phyloP scores from a whole-genome alignment of 192 early-diverging fungal species.

The Radiomyces spectabilis region DNA sequence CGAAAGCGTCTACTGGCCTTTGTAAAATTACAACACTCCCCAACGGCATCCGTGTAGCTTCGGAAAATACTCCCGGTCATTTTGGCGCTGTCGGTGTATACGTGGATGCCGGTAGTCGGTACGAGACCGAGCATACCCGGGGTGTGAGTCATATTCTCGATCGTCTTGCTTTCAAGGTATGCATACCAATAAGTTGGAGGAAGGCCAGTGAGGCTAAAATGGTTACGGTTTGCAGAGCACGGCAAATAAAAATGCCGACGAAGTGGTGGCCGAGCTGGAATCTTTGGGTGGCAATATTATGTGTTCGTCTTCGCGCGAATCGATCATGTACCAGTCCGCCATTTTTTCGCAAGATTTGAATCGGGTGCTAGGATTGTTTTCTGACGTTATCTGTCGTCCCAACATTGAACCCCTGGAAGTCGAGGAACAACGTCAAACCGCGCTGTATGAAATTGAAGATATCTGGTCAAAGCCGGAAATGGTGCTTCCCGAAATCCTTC shows the following conservation, averaged over 20 bases:
- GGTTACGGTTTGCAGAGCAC: constrained; percentile 55
- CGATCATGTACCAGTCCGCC: constrained; percentile 92
- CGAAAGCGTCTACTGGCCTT: constrained; percentile 23
- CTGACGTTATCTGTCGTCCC: constrained; percentile 77
- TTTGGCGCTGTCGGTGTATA: constrained; percentile 88
- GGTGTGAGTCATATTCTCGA: constrained; percentile 86
- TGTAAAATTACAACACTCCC: constrained; percentile 67
- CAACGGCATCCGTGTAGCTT: constrained; percentile 85
- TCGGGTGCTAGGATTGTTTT: constrained; percentile 64
- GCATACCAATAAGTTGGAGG: too few relatives aligned
- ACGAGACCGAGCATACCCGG: constrained; percentile 60
- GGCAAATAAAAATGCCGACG: constrained; percentile 50
- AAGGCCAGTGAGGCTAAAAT: too few relatives aligned
- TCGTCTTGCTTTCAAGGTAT: constrained; percentile 88
- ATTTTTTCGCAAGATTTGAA: constrained; percentile 80
- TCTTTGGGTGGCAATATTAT: constrained; percentile 85
- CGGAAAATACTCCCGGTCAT: constrained; percentile 77
- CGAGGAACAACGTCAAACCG: constrained; percentile 67
- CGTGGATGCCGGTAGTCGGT: constrained; percentile 84
- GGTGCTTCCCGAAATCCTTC: constrained; percentile 82
- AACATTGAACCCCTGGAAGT: constrained; percentile 68
- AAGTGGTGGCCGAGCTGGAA: constrained; percentile 74
- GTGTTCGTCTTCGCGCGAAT: constrained; percentile 84
- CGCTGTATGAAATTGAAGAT: constrained; percentile 85
- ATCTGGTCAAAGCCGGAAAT: constrained; percentile 78